Base-by-base conservation (phyloP, 163 green algal genomes). In the Smithsoniella earleae region DNA sequence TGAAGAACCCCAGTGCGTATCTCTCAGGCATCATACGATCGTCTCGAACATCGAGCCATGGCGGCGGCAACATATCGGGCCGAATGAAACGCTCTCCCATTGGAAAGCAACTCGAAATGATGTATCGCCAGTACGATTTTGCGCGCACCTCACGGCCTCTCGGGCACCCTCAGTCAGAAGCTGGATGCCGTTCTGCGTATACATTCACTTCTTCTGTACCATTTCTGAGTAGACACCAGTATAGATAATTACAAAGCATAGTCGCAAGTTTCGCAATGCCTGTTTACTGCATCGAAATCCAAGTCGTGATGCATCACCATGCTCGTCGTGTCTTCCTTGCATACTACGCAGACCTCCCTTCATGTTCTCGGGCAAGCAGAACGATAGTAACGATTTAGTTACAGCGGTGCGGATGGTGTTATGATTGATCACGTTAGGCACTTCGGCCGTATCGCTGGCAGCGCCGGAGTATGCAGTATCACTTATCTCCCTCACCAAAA, bases 1-100 rank as follows among this genome's bases (percentile, higher is more conserved):
- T 69, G 58, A 69, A 69, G 58, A 69, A 69, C 25, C 58, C 58
- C 22, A 69, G 58, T 13, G 58, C 58, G 58, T 69, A 69, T 13
- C 58, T 69, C 6, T 5, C 4, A 16, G 58, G 58, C n/a, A 36
- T 69, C 25, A 36, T 69, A n/a, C 58, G 58, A 0, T 69, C 58
- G 25, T 43, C 34, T 3, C 58, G 58, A n/a, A 36, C 58, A 16
- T 37, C n/a, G 16, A 34, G 58, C 58, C 38, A 34, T 31, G 16
- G 25, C 58, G 13, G 13, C 40, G 40, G 40, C 40, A 49, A 22
- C 10, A 49, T 22, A 10, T 49, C 40, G 13, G 40, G 10, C 40
- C 13, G 10, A 10, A 49, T 49, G 40, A 49, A 49, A 49, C 40
- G 40, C 10, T 49, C 40, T 49, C n/a, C 58, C 16, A 33, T 69